Conservation (phyloP, 2,329 filamentous ascomycete genomes). For the Cephalotrichum gorgonifer region DNA sequence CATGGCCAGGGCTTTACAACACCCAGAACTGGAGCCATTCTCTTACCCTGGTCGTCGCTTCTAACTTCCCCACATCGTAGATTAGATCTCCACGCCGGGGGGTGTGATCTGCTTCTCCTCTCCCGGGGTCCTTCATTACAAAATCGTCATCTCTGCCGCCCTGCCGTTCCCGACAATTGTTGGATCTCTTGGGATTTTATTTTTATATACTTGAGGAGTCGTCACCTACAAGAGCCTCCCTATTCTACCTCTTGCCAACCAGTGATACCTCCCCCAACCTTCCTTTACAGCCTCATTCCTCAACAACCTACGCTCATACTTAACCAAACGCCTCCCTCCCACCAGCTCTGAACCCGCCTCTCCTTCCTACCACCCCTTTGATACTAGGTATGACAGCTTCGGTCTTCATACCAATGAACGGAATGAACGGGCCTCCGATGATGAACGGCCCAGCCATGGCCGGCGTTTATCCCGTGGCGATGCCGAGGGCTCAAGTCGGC, state of each 20-base stretch:
- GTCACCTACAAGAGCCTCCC: background rate
- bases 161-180: background rate
- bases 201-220: background rate
- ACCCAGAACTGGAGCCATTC: background rate
- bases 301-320: background rate
- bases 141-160: conserved; percentile 1
- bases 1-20: background rate
- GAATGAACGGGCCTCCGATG: conserved; percentile 30
- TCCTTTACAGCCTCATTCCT: background rate
- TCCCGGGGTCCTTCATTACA: background rate
- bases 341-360: background rate
- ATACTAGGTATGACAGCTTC: conserved; percentile 27
- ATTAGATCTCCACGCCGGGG: background rate
- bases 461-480: conserved; percentile 37
- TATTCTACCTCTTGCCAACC: background rate
- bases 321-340: background rate
- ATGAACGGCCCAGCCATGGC: conserved; percentile 31
- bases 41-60: background rate
- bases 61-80: background rate
- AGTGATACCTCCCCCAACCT: background rate
- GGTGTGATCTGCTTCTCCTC: background rate
- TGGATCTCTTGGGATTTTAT: background rate
- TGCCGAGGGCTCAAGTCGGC: conserved; percentile 68
- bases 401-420: conserved; percentile 28
- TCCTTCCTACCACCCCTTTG: too few species aligned